Base-by-base conservation (phyloP, 2,329 filamentous ascomycete genomes). In the Ceratocystis cacaofunesta region DNA sequence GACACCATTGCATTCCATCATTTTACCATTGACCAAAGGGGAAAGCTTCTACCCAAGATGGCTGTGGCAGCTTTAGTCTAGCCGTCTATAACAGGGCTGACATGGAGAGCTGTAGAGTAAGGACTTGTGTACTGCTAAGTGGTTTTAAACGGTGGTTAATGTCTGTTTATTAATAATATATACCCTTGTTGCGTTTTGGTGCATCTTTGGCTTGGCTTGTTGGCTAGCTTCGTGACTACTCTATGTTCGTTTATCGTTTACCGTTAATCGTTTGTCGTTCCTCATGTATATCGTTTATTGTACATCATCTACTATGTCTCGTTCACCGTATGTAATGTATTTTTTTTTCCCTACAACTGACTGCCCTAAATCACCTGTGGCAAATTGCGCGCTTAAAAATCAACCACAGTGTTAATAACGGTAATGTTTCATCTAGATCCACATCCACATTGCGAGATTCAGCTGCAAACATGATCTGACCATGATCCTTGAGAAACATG, bases 1-100 rank as follows among this genome's bases (percentile, higher is more conserved):
- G 76, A 78, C 46, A 75, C 76, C 61, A 75, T 77, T 61, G 72
- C 76, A 0, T 78, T 78, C 61, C 78, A 76, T 55, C 76, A 78
- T 63, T 78, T 78, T 68, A 70, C 74, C 66, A 74, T 78, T 7
- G 75, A 77, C n/a, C 28, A 62, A 22, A 62, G 46, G 44, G 67
- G 62, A 12, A 50, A 55, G 44, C 52, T 64, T 43, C 52, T 68
- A 30, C 66, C 64, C 25, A 68, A 68, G 65, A 68, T 65, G 66
- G 66, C 66, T 25, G 66, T 66, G 30, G 63, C 66, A 36, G 60
- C 63, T 55, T 65, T 68, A 36, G 65, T 67, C 55, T 67, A 43
- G 61, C 3, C 46, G 61, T 2, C 46, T 12, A 22, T 7, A 12
- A 22, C n/a, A 12, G n/a, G 46, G 46, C 17, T 30, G 28, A 30